Evolutionary conservation across 805 yeast genomes (phyloP), one percentile per base, ranked within the genome.

Genomic region (Hagleromyces aurorensis): DNA sequence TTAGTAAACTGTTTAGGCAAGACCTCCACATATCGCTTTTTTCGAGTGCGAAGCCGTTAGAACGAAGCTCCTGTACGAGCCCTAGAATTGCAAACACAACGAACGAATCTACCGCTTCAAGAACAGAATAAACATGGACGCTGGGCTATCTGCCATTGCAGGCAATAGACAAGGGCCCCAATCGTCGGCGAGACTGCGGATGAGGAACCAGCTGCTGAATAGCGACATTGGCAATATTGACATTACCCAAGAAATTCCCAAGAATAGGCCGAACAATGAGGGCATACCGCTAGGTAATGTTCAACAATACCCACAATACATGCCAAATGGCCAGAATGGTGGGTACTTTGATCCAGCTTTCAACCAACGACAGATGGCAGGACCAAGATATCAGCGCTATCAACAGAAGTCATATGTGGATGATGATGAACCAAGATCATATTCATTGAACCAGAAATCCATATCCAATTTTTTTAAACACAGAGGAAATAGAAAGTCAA

Each of bases 201-300:
- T 58, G 33, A 41, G 67, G 36, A 61, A 51, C 31, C 61, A 61
- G 36, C 48, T 64, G 11, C 37, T 68, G 16, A 59, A 53, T 18
- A 49, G 40, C 26, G 64, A 62, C 15, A 46, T 62, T 7, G 74
- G 71, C 0, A 54, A 46, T 36, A 67, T 70, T 17, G 73, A 69
- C 36, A 52, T 70, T 9, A 37, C 61, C 10, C 41, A 64, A 10
- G 74, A 70, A 38, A 48, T 48, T 0, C 69, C 69, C 3, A 33
- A 58, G 6, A 44, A 42, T 20, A 31, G 32, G 11, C 26, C 13
- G 11, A 22, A 16, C 8, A 5, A 24, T 10, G n/a, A n/a, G n/a
- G n/a, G n/a, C n/a, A n/a, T n/a, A n/a, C n/a, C n/a, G n/a, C n/a
- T n/a, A n/a, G n/a, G n/a, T n/a, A n/a, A n/a, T n/a, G n/a, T n/a